Percentiles rank a stretch among this genome's conserved stretches.
Conservation (phyloP, 2,329 filamentous ascomycete genomes). For the Xylogone sp. region DNA sequence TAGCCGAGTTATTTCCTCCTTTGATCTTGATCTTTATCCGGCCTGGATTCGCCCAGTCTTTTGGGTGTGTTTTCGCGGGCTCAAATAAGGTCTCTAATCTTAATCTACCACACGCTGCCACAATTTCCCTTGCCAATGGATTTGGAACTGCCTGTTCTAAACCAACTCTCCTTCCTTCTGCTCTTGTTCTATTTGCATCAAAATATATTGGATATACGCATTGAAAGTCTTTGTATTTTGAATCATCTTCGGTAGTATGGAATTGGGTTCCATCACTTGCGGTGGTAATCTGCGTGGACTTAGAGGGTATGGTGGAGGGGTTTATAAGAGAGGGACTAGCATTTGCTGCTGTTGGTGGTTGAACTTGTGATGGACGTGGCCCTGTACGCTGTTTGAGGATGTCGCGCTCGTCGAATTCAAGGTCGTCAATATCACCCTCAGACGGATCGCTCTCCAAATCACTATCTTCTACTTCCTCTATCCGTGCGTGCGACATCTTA, state of each 20-base stretch:
- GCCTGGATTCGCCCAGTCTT: constrained; percentile 97
- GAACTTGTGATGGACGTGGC: constrained; percentile 23
- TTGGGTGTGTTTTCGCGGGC: constrained; percentile 87
- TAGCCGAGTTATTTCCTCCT: constrained; percentile 48
- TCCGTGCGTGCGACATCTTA: constrained; percentile 76
- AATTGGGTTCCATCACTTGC: constrained; percentile 31
- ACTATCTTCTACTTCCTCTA: constrained; percentile 89
- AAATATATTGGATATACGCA: constrained; percentile 97
- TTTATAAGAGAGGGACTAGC: constrained; percentile 25
- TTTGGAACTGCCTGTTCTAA: constrained; percentile 70
- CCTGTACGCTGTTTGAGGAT: constrained; percentile 21
- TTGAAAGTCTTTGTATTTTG: constrained; percentile 71
- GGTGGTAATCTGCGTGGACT: constrained; percentile 29
- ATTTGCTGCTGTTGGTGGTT: constrained; percentile 19
- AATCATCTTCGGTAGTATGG: constrained; percentile 40
- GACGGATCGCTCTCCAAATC: constrained; percentile 72
- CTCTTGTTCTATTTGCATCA: constrained; percentile 69
- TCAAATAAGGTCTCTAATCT: constrained; percentile 76
- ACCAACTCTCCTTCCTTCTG: constrained; percentile 77
- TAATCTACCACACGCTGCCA: constrained; percentile 74
- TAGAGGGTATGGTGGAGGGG: constrained; percentile 34
- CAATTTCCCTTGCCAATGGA: constrained; percentile 85
- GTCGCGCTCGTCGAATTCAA: constrained; percentile 50
- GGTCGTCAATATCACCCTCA: constrained; percentile 74
- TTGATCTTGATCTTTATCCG: constrained; percentile 77